Evolutionary conservation across 345 rosid genomes (phyloP).

Genomic region (Salix exigua): DNA sequence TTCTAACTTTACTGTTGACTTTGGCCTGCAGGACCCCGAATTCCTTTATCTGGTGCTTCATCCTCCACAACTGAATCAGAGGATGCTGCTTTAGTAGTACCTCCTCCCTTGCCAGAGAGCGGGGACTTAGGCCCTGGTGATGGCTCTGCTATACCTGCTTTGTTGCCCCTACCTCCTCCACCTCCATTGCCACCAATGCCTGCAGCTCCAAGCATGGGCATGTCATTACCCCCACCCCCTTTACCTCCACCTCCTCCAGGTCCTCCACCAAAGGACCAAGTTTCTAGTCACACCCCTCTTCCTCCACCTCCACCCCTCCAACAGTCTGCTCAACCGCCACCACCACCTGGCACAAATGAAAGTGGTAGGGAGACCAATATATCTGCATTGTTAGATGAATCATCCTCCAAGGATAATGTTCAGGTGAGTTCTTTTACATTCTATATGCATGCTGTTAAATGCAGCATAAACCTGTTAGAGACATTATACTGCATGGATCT

Average conservation of each 20-base stretch:
- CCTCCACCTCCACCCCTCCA: conserved; percentile 68
- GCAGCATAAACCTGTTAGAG: neutral
- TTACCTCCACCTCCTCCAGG: conserved; percentile 94
- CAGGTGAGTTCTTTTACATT: conserved; percentile 40
- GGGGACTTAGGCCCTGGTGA: conserved; percentile 35
- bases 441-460: neutral
- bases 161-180: conserved; percentile 81
- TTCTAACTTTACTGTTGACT: conserved; percentile 6
- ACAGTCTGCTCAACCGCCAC: conserved; percentile 52
- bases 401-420: conserved; percentile 38
- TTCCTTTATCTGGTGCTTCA: conserved; percentile 65
- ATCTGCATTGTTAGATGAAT: conserved; percentile 39
- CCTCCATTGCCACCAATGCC: conserved; percentile 81
- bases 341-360: conserved; percentile 53
- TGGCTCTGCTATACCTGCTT: conserved; percentile 38
- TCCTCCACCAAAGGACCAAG: conserved; percentile 70
- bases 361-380: conserved; percentile 39
- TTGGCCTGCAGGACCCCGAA: conserved; percentile 62
- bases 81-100: conserved; percentile 51
- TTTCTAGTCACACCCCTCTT: conserved; percentile 43
- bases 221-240: conserved; percentile 59
- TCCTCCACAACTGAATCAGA: conserved; percentile 55
- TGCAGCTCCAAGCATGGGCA: conserved; percentile 34
- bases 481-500: neutral
- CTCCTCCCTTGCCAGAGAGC: conserved; percentile 67